Evolutionary conservation across 2,329 filamentous ascomycete species (phyloP), one percentile per base, ranked within the genome.

Genomic region (Paraphaeosphaeria sporulosa): DNA sequence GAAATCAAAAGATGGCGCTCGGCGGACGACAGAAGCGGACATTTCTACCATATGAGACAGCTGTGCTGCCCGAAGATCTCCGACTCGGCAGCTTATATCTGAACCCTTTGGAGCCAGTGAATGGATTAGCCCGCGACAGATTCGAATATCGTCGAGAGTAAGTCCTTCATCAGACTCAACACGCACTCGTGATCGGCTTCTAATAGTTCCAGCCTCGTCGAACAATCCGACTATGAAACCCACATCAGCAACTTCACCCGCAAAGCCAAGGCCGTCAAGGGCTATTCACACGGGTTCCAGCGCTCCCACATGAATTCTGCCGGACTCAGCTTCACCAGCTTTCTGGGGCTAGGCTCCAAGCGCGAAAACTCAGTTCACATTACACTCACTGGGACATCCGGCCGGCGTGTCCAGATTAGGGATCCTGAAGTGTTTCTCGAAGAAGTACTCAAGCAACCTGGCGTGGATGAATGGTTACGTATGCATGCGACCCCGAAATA

Each of bases 141-240:
- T 63, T 60, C 53, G 60, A 63, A 27, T 63, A 57, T 54, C 48
- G 57, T 13, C 34, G 51, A 49, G 57, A 57, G 48, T 60, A 51
- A 49, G 48, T 55, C 6, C 19, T 9, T 30, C 3, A 17, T 21
- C 12, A 44, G 30, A 8, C 10, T 4, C 36, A 40, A 40, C 5
- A 40, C 8, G 10, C 13, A 40, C 13, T 40, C 1, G 17, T 17
- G 30, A 27, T 7, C 9, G 36, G 2, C n/a, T 19, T 19, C 21
- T 52, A 50, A 40, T 32, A 21, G 38, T 34, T 9, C 12, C 27
- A 38, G 43, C 36, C 56, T 43, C 32, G 23, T 23, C 25, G 40
- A 53, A 36, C 52, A 56, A 55, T 27, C 57, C 19, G 49, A 53
- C 21, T 60, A 57, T 44, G 40, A 63, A 42, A 9, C 25, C 27